Evolutionary conservation across 306 rosid genomes (phyloP), one percentile per base, ranked within the genome.

Genomic region (Ziziphus jujuba): DNA sequence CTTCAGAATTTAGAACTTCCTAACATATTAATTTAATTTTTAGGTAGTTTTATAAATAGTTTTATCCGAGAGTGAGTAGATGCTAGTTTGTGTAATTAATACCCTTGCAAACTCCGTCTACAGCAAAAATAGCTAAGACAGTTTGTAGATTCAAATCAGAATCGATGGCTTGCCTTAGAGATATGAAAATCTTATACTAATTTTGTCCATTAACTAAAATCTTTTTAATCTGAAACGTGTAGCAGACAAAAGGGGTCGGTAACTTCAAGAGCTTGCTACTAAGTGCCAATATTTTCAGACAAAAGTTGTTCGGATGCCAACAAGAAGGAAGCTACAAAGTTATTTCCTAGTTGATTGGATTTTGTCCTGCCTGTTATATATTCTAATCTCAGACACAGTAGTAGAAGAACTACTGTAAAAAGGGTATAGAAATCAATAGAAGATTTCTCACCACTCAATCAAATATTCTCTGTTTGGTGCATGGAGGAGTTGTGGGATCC

Each of bases 181-280:
- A 28, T 28, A 28, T 28, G 4, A 28, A 28, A 28, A 38, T 11
- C 44, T 38, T 38, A 11, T 38, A 38, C 44, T 38, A 1, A 7
- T 38, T 38, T 38, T 38, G 10, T 38, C 44, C 44, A 38, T 5
- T 5, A 5, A 56, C 33, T 28, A 28, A 31, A 35, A 44, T 56
- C 6, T 6, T 47, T 54, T 60, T 35, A 56, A 24, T 28, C 3
- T 50, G 65, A 40, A 44, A 65, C 24, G 45, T 14, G 23, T 19
- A 45, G 51, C 63, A 20, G 77, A 73, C 80, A 73, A 77, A 76
- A 40, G 6, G 33, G 63, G 59, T 15, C 67, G 78, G 43, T 60
- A 51, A 58, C 56, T 75, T 77, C 80, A 77, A 80, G 67, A 64
- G 59, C 44, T 47, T 61, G 69, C 48, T 60, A 71, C 24, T 24